Evolutionary conservation across 495 filamentous ascomycete species (phyloP), one percentile per base, ranked within the genome.

Genomic region (Sabuloglossum arenarium): DNA sequence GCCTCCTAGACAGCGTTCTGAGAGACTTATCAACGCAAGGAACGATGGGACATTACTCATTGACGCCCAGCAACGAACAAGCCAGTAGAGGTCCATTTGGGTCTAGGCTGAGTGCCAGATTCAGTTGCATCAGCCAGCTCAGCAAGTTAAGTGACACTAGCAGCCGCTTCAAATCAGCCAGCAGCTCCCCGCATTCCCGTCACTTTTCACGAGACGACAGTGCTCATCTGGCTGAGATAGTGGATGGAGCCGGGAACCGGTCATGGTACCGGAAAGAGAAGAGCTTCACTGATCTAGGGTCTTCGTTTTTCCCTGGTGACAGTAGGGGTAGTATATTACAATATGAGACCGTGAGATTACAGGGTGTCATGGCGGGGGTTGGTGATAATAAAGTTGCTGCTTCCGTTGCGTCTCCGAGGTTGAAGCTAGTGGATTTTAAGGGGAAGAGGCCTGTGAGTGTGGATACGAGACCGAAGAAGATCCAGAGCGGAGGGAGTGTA

Each of bases 381-480:
- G 30, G 32, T 3, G 32, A 28, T 9, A 16, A 39, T 12, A 23
- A 28, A 1, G n/a, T n/a, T 21, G 19, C n/a, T 39, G n/a, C 30
- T 16, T 24, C 31, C 3, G 19, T 6, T 23, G n/a, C 53, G 14
- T 43, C 28, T 37, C 53, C 37, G 14, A 43, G 9, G n/a, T 28
- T 54, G 30, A 54, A 54, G 53, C 11, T 54, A 10, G 53, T 54
- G 8, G 31, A 54, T 16, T 24, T 37, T 28, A 54, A 54, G 16
- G 53, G 53, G 24, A 54, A 54, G 53, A 37, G 53, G 24, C 53
- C 53, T 8, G n/a, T 39, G 9, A 54, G 53, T 25, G 53, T 43
- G 2, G 53, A 39, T 11, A 19, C 24, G 24, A 3, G 11, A 29
- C 5, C 6, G 25, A 29, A 11, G 24, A 51, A 19, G 1, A 6